These are phyloP conservation scores for Filosporella fistucella DNA, from an alignment of 495 filamentous ascomycete species.

Conservation along the genomic window DNA sequence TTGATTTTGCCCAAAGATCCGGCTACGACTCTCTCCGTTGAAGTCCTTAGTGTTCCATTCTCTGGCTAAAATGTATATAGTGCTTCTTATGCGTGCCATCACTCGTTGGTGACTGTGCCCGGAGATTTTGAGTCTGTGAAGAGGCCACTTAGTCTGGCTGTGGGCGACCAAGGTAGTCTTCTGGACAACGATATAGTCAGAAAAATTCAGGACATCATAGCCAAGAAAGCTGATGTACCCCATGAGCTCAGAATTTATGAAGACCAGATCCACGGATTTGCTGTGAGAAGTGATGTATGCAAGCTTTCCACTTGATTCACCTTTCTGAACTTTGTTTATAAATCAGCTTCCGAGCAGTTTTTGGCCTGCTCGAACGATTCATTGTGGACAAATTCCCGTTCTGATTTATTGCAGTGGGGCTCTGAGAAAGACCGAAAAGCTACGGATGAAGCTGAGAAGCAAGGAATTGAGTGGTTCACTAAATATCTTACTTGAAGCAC, in stretches of 20 bases:
- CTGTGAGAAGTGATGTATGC: constrained; percentile 36
- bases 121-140: constrained; percentile 35
- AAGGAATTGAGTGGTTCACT: constrained; percentile 38
- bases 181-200: constrained; percentile 22
- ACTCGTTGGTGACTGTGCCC: constrained; percentile 32
- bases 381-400: too few species aligned
- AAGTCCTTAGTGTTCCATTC: background rate
- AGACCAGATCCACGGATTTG: constrained; percentile 40
- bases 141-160: constrained; percentile 25
- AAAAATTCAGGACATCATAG: constrained; percentile 29
- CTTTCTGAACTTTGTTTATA: too few species aligned
- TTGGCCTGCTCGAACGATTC: too few species aligned
- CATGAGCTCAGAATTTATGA: constrained; percentile 37
- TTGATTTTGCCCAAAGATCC: too few species aligned
- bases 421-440: constrained; percentile 41
- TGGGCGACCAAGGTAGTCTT: constrained; percentile 31
- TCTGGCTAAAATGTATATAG: constrained; percentile 21
- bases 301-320: too few species aligned
- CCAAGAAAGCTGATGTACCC: constrained; percentile 27
- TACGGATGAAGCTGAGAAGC: constrained; percentile 37
- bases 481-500: constrained; percentile 26
- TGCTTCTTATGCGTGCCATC: constrained; percentile 30
- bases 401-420: too few species aligned
- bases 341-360: too few species aligned
- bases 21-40: too few species aligned